Base-by-base conservation (phyloP, 2,329 filamentous ascomycete genomes). In the Sarocladiaceae sp. region DNA sequence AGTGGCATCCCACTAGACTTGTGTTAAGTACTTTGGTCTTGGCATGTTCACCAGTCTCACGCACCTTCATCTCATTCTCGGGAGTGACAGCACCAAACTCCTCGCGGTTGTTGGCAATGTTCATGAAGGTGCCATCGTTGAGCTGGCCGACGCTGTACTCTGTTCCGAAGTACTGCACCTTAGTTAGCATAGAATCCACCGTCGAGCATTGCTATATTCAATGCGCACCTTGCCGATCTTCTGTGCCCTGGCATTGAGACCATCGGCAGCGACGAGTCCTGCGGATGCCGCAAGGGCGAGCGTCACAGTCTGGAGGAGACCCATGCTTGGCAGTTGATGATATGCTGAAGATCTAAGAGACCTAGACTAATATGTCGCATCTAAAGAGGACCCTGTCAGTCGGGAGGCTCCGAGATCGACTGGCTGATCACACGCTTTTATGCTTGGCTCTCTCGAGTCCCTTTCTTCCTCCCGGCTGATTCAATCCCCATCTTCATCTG, bases 71-170 rank as follows among this genome's bases (percentile, higher is more conserved):
- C 3, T 72, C 70, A 56, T 85, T 85, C 41, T 74, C 76, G 0
- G 80, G 78, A 0, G 81, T 83, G 21, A 83, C 68, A 58, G 80
- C 73, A 26, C 81, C 82, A 53, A 85, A 85, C 54, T 83, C 78
- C 37, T 65, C 62, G 7, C 55, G 63, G 58, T 81, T 65, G 50
- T 68, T 69, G 33, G 82, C 64, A 48, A 82, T 75, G 16, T 63
- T 58, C 15, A 70, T 62, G 58, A 85, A 86, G 20, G 68, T 54
- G 10, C 61, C 55, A 59, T 85, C 76, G 35, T 62, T 66, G 26
- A 78, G 58, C 50, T 76, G 72, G 3, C 59, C 57, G 46, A 83
- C 81, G 57, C 84, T 77, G 33, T 79, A 77, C 2, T 81, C 80
- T 1, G 78, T 76, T 45, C 82, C 82, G 45, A 83, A 84, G 64